These are phyloP conservation scores for Roridomyces roridus DNA, from an alignment of 768 basidiomycete species.

Conservation along the genomic window DNA sequence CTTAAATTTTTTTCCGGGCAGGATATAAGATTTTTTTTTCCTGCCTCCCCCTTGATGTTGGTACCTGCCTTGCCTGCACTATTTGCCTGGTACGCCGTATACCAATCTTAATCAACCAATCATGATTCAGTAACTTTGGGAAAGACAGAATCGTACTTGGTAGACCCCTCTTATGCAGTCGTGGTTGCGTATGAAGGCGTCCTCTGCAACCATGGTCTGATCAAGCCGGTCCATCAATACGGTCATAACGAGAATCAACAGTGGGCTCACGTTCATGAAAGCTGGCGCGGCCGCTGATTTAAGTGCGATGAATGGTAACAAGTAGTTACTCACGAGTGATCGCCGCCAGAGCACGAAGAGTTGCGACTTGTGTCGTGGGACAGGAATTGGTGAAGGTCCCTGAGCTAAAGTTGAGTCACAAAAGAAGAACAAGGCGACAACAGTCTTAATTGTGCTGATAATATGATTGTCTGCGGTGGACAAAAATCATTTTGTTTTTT, in stretches of 20 bases:
- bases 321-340: neutral
- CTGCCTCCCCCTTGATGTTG: too few species aligned
- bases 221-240: neutral
- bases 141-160: neutral
- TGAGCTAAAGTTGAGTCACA: neutral
- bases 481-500: too few species aligned
- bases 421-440: neutral
- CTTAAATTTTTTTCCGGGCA: too few species aligned
- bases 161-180: conserved; percentile 2
- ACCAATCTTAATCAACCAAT: conserved; percentile 1
- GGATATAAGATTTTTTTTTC: too few species aligned
- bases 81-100: neutral
- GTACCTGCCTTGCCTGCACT: too few species aligned
- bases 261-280: conserved; percentile 5
- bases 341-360: conserved; percentile 1
- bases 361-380: neutral
- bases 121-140: neutral
- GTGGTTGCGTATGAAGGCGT: neutral
- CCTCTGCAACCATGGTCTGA: neutral
- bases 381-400: neutral
- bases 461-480: too few species aligned
- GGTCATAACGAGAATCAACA: neutral
- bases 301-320: neutral
- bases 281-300: too few species aligned
- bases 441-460: neutral